phyloP scores from a whole-genome alignment of 78 protist species.

The Dictyostelium firmibasis region DNA sequence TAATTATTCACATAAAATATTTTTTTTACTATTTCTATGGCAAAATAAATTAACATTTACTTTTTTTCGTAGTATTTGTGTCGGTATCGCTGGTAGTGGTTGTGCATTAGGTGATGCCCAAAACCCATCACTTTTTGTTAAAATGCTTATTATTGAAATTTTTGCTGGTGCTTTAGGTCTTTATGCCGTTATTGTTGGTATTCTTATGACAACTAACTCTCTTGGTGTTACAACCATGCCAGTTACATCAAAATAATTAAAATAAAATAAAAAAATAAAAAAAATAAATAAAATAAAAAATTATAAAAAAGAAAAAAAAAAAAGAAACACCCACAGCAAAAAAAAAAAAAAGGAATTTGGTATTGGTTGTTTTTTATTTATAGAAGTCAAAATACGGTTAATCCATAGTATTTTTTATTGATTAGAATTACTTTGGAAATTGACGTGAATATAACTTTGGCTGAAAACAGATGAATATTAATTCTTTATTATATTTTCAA shows the following conservation, averaged over 20 bases:
- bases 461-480: too few relatives aligned
- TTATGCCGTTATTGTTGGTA: conserved; percentile 96
- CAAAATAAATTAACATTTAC: not conserved
- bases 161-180: conserved; percentile 97
- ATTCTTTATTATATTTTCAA: too few relatives aligned
- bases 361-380: too few relatives aligned
- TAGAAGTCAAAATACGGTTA: too few relatives aligned
- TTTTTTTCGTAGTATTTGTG: conserved; percentile 64
- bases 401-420: too few relatives aligned
- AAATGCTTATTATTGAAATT: conserved; percentile 95
- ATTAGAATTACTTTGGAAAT: too few relatives aligned
- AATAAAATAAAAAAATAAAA: too few relatives aligned
- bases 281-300: too few relatives aligned
- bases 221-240: not conserved
- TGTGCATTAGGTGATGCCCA: conserved; percentile 99
- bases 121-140: conserved; percentile 94
- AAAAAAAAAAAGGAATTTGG: too few relatives aligned
- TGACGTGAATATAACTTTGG: too few relatives aligned
- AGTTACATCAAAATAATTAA: not conserved
- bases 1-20: not conserved
- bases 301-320: too few relatives aligned
- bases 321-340: too few relatives aligned
- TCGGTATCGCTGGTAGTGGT: conserved; percentile 94
- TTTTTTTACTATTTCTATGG: not conserved
- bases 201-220: conserved; percentile 83